These are phyloP conservation scores for Centella asiatica DNA, from an alignment of 129 eudicot species.

Conservation along the genomic window DNA sequence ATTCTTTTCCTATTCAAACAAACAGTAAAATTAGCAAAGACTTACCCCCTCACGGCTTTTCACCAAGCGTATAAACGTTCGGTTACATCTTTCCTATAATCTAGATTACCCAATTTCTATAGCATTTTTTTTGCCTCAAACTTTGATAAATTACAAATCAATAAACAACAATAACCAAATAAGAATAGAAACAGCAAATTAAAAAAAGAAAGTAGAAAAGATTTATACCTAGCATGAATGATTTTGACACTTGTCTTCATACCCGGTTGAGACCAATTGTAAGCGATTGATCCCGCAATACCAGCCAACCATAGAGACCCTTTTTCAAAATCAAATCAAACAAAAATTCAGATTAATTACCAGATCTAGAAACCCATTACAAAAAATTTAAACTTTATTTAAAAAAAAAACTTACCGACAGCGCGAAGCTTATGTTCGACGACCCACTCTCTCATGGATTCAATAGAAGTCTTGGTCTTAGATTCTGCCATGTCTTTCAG, in stretches of 20 bases:
- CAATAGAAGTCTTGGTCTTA: slow-evolving; percentile 27
- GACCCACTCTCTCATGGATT: slow-evolving; percentile 40
- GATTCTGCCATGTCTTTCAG: slow-evolving; percentile 27
- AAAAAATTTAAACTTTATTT: background rate
- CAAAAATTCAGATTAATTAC: background rate
- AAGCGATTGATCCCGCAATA: slow-evolving; percentile 61
- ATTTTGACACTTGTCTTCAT: slow-evolving; percentile 72
- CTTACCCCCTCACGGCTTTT: too few species aligned
- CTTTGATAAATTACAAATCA: too few species aligned
- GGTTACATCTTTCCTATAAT: too few species aligned
- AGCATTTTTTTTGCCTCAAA: too few species aligned
- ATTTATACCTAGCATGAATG: slow-evolving; percentile 61
- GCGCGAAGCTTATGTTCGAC: slow-evolving; percentile 61
- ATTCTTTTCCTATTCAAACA: too few species aligned
- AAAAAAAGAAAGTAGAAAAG: background rate
- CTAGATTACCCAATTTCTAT: too few species aligned
- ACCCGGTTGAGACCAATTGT: slow-evolving; percentile 64
- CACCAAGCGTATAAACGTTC: too few species aligned
- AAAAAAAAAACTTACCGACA: slow-evolving; percentile 35
- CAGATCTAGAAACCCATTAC: background rate
- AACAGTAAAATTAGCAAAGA: too few species aligned
- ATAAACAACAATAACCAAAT: background rate
- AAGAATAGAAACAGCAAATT: background rate
- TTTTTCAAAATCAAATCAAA: slow-evolving; percentile 19
- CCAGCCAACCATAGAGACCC: slow-evolving; percentile 57